Percentiles rank a stretch among this genome's conserved stretches.
Conservation (phyloP, 2,329 filamentous ascomycete species). For the Nannizziopsis barbatae region DNA sequence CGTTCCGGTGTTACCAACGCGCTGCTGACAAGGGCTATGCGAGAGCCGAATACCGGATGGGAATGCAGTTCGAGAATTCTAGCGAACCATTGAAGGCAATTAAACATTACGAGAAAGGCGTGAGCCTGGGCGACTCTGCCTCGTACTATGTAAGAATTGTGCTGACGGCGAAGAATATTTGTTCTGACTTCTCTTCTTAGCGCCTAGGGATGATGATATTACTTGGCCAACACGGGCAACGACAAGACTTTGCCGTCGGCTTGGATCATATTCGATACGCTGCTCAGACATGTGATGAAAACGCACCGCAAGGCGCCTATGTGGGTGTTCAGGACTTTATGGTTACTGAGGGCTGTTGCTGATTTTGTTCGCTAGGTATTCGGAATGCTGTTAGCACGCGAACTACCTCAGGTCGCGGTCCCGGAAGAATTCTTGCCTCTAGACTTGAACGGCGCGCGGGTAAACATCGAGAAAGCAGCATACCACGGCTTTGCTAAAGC, state of each 20-base stretch:
- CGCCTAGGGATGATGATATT: slow-evolving; percentile 96
- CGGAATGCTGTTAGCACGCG: slow-evolving; percentile 83
- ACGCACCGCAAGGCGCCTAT: slow-evolving; percentile 91
- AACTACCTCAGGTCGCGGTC: slow-evolving; percentile 79
- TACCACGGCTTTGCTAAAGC: slow-evolving; percentile 94
- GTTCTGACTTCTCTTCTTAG: slow-evolving; percentile 34
- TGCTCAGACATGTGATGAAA: slow-evolving; percentile 82
- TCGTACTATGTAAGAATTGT: slow-evolving; percentile 50
- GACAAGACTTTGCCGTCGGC: slow-evolving; percentile 65
- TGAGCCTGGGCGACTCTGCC: slow-evolving; percentile 72
- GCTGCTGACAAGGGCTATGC: slow-evolving; percentile 80
- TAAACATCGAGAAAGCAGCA: slow-evolving; percentile 92
- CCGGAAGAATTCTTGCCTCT: slow-evolving; percentile 60
- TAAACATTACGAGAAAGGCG: slow-evolving; percentile 75
- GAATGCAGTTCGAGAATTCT: slow-evolving; percentile 94
- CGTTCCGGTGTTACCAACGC: slow-evolving; percentile 72
- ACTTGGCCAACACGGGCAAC: slow-evolving; percentile 82
- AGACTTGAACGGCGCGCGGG: slow-evolving; percentile 61
- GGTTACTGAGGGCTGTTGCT: background rate
- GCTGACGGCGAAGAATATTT: background rate
- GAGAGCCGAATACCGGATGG: slow-evolving; percentile 88
- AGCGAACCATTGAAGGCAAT: slow-evolving; percentile 87
- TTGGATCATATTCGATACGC: slow-evolving; percentile 73
- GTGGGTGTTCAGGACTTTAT: slow-evolving; percentile 26
- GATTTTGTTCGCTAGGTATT: slow-evolving; percentile 45